Percentiles rank a stretch among this genome's conserved stretches.
Evolutionary conservation across 75 land plant genomes (phyloP).

Genomic region (Gnetum montanum): DNA sequence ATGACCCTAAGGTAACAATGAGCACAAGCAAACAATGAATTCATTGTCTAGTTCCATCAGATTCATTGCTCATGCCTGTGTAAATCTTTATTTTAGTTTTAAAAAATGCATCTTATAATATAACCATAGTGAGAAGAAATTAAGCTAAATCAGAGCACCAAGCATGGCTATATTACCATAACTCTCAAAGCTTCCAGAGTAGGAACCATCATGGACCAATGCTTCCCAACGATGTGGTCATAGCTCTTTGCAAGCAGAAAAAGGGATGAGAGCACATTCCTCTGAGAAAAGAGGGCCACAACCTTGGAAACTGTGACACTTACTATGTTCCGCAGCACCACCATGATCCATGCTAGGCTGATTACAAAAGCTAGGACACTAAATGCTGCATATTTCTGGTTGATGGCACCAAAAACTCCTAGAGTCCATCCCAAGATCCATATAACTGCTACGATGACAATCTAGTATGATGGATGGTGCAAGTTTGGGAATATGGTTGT

Average conservation of each 20-base stretch:
- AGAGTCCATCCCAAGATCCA: conserved; percentile 48
- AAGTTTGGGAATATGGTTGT: conserved; percentile 25
- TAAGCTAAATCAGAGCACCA: conserved; percentile 2
- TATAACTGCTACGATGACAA: conserved; percentile 35
- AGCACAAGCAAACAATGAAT: conserved; percentile 82
- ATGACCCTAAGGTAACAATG: conserved; percentile 58
- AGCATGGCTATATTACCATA: conserved; percentile 28
- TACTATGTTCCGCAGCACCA: conserved; percentile 66
- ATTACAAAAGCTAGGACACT: conserved; percentile 28
- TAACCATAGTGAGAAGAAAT: conserved; percentile 57
- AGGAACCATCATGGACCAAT: conserved; percentile 72
- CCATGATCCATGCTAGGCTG: conserved; percentile 70
- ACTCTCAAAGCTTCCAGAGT: conserved; percentile 55
- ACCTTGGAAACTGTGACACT: conserved; percentile 47
- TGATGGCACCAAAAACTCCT: conserved; percentile 44
- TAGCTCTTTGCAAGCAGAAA: conserved; percentile 47
- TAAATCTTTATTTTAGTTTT: not conserved
- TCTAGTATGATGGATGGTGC: conserved; percentile 35
- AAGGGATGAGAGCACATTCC: conserved; percentile 49
- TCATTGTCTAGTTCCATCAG: conserved; percentile 53
- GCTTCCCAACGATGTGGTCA: conserved; percentile 54
- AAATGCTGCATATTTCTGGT: conserved; percentile 35
- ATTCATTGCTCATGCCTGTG: conserved; percentile 7
- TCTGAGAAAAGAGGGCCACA: conserved; percentile 41
- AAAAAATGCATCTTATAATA: conserved; percentile 34